phyloP scores from a whole-genome alignment of 768 basidiomycete genomes.

The Clavulina sp. region DNA sequence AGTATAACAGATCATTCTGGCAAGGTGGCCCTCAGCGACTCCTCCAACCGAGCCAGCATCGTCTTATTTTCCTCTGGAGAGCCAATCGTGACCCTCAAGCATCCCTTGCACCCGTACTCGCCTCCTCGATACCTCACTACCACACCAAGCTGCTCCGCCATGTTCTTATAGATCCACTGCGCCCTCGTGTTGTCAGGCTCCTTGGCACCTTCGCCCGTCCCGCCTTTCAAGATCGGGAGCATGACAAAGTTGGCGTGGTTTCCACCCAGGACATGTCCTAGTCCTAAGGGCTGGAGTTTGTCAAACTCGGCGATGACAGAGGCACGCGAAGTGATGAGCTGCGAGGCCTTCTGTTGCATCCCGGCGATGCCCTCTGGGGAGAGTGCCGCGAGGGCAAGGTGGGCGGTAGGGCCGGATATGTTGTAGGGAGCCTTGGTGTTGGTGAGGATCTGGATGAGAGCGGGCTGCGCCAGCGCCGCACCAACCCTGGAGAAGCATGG shows the following conservation, averaged over 20 bases:
- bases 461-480: constrained; percentile 74
- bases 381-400: constrained; percentile 64
- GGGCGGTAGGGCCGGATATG: constrained; percentile 76
- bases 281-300: constrained; percentile 24
- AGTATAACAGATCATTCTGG: background rate
- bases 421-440: constrained; percentile 99
- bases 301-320: constrained; percentile 35
- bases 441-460: constrained; percentile 73
- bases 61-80: constrained; percentile 58
- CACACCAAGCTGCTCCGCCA: constrained; percentile 73
- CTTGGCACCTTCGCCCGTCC: constrained; percentile 27
- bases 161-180: constrained; percentile 45
- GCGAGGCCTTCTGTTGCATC: constrained; percentile 50
- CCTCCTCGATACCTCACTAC: constrained; percentile 82
- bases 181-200: constrained; percentile 21
- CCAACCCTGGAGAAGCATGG: constrained; percentile 68
- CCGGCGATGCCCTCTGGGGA: constrained; percentile 38
- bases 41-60: constrained; percentile 36
- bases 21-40: constrained; percentile 17
- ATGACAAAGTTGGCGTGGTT: constrained; percentile 85
- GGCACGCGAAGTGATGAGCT: constrained; percentile 40
- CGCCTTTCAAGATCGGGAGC: constrained; percentile 48
- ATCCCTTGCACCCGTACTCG: constrained; percentile 74
- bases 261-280: constrained; percentile 57
- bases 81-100: constrained; percentile 80